These are phyloP conservation scores for Solanum piurae DNA, from an alignment of 257 asterid genomes.

Conservation along the genomic window DNA sequence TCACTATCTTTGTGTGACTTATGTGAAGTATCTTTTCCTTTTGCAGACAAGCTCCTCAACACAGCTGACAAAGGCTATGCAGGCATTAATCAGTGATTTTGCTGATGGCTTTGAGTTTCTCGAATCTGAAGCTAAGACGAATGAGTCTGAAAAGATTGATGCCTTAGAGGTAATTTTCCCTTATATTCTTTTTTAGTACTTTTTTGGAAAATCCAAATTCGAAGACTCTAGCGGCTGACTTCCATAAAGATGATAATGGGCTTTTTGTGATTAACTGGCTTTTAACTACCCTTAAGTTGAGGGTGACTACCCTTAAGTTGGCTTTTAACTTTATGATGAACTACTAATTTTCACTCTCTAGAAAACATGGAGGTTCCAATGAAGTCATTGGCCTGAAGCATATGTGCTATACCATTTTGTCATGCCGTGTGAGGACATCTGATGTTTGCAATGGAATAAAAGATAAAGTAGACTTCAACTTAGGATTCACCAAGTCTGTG, in stretches of 20 bases:
- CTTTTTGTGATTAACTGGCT: neutral
- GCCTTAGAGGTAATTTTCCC: constrained; percentile 74
- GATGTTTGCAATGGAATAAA: neutral
- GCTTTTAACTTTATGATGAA: neutral
- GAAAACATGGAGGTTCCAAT: neutral
- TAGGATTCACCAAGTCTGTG: neutral
- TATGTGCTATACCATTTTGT: neutral
- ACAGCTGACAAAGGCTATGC: constrained; percentile 56
- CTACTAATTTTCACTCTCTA: neutral
- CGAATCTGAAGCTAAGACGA: constrained; percentile 57
- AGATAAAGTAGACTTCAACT: neutral
- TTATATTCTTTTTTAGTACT: neutral
- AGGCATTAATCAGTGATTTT: constrained; percentile 48
- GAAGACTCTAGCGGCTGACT: neutral
- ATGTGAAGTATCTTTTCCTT: neutral
- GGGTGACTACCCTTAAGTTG: neutral
- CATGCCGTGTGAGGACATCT: neutral
- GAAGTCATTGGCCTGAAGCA: neutral
- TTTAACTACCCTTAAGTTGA: neutral
- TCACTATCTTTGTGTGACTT: neutral
- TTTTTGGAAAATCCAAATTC: neutral
- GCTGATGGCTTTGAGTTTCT: constrained; percentile 47
- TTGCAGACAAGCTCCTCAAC: constrained; percentile 58
- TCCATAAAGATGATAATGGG: neutral
- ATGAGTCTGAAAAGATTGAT: constrained; percentile 67